Base-by-base conservation (phyloP, 2,329 filamentous ascomycete species). In the Coniochaeta prunicola region DNA sequence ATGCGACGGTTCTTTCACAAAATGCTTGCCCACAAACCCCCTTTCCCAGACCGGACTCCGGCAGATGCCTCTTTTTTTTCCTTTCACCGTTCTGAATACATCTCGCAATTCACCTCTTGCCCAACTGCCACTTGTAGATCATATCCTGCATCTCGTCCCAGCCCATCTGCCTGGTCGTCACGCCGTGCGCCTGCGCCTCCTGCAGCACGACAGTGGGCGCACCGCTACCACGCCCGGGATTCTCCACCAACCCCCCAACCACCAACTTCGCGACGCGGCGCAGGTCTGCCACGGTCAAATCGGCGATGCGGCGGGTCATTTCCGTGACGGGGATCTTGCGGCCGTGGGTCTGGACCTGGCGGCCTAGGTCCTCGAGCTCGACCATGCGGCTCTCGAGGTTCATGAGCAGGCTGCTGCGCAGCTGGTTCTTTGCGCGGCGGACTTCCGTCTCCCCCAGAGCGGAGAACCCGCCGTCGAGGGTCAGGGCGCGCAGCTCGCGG, bases 371-470 rank as follows among this genome's bases (percentile, higher is more conserved):
- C 75, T 99, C 94, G 7, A 99, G 83, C 77, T 97, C 94, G 10
- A 99, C 92, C 92, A 99, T 97, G 61, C 94, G 84, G 65, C 87
- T 92, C 77, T 99, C 94, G 30, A 99, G 84, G 75, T 99, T 99
- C 94, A 99, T 99, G 56, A 99, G 82, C 42, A 99, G 80, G 59
- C 86, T 90, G 15, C 88, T 92, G 45, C 92, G 86, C 17, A 99
- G 85, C 77, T 99, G 94, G 73, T 99, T 99, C 83, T 99, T 99
- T 19, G 94, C 94, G 56, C 94, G 87, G 69, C 87, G 85, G 59
- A 99, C 93, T 75, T 99, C 94, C 36, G 79, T 81, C 2, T 85
- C 76, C 65, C 88, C 85, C 10, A 99, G 80, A 2, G 88, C 82
- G 0, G 84, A 79, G 70, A 88, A 91, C 30, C 92, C 92, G 0